Conservation (phyloP, 495 filamentous ascomycete species). For the Aspergillus egyptiacus region DNA sequence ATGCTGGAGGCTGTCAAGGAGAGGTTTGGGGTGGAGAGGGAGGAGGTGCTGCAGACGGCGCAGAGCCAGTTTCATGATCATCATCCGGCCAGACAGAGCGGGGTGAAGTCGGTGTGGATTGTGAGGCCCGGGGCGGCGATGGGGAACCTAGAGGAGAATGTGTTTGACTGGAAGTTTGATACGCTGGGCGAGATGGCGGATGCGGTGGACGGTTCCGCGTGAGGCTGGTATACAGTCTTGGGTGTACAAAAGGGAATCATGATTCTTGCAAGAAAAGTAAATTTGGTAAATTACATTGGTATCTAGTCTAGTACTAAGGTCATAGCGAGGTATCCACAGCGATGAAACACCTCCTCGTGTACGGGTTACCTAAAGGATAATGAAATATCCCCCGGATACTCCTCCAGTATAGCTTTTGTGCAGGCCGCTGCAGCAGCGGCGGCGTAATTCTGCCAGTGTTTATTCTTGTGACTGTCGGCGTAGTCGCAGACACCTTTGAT, state of each 20-base stretch:
- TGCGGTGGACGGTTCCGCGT: slow-evolving; percentile 56
- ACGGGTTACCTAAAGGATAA: no score
- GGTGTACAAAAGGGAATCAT: no score
- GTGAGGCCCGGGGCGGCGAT: slow-evolving; percentile 44
- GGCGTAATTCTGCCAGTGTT: background rate
- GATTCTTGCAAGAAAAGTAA: no score
- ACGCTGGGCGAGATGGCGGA: slow-evolving; percentile 68
- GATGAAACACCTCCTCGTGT: no score
- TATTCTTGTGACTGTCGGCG: background rate
- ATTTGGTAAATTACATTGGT: no score
- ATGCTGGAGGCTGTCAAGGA: slow-evolving; percentile 48
- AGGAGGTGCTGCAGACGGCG: slow-evolving; percentile 61
- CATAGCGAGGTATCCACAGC: no score
- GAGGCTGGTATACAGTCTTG: no score
- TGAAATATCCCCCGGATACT: no score
- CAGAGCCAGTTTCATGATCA: slow-evolving; percentile 69
- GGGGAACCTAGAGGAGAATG: slow-evolving; percentile 39
- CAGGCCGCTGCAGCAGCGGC: background rate
- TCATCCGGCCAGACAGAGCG: slow-evolving; percentile 56
- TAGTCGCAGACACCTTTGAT: background rate
- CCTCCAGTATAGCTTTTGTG: background rate
- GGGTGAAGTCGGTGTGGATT: slow-evolving; percentile 67
- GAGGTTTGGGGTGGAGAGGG: slow-evolving; percentile 50
- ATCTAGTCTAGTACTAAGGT: no score
- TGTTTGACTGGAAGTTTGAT: slow-evolving; percentile 55